phyloP scores from a whole-genome alignment of 148 eudicot species.

The Pharnaceum exiguum region DNA sequence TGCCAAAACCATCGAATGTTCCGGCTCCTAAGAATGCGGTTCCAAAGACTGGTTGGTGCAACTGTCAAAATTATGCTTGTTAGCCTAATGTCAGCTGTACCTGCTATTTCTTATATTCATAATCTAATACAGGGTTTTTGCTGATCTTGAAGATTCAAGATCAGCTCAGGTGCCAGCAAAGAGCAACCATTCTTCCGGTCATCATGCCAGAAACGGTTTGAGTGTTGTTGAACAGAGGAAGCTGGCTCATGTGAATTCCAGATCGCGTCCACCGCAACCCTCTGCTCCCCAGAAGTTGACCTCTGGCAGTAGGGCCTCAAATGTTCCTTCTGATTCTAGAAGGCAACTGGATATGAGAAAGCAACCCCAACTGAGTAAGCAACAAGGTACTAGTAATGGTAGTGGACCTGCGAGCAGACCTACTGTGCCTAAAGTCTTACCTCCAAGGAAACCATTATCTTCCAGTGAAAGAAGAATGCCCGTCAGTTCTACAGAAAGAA shows the following conservation, averaged over 20 bases:
- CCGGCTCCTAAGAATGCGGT: slow-evolving; percentile 30
- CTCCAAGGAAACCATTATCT: slow-evolving; percentile 34
- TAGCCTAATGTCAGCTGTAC: slow-evolving; percentile 10
- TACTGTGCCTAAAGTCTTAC: slow-evolving; percentile 26
- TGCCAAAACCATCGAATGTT: slow-evolving; percentile 44
- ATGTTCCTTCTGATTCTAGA: slow-evolving; percentile 22
- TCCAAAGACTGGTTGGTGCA: slow-evolving; percentile 45
- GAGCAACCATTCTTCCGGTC: slow-evolving; percentile 28
- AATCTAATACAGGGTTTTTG: slow-evolving; percentile 48
- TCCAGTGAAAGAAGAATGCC: slow-evolving; percentile 33
- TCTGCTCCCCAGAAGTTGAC: slow-evolving; percentile 30
- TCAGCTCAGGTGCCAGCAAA: slow-evolving; percentile 45
- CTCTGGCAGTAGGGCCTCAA: slow-evolving; percentile 16
- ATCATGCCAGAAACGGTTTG: slow-evolving; percentile 23
- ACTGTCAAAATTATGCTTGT: slow-evolving; percentile 1
- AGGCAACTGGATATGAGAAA: slow-evolving; percentile 36
- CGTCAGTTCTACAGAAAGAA: slow-evolving; percentile 13
- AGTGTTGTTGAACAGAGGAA: slow-evolving; percentile 44
- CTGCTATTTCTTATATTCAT: slow-evolving; percentile 32
- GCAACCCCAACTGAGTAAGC: slow-evolving; percentile 36
- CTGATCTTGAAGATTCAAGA: slow-evolving; percentile 62
- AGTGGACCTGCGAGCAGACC: slow-evolving; percentile 65
- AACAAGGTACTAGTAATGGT: slow-evolving; percentile 39
- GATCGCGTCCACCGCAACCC: slow-evolving; percentile 21
- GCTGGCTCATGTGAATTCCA: slow-evolving; percentile 21